Base-by-base conservation (phyloP, 106 monocot species). In the Phalaenopsis equestris region DNA sequence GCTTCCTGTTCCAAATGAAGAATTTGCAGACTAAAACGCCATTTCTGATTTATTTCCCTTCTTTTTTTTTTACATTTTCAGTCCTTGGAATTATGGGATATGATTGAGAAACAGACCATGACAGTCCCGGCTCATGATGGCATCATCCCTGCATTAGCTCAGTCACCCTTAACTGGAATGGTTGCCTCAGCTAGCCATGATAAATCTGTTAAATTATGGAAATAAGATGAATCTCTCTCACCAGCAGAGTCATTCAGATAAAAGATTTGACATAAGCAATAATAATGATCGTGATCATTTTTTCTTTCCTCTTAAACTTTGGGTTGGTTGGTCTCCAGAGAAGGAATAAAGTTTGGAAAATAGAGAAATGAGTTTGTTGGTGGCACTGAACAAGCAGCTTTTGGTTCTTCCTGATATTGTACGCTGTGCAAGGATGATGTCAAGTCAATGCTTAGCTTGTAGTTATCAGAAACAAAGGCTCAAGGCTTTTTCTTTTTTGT, bases 131-230 rank as follows among this genome's bases (percentile, higher is more conserved):
- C 95, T 4, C 95, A 95, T 55, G 95, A 95, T 2, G 87, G 87
- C 80, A 45, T 90, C 55, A 92, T 95, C 21, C 87, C 90, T 0
- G 90, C 90, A 39, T 49, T 97, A 72, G 94, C 98, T 1, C 91
- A 92, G 39, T 98, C 98, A 21, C 90, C 86, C 19, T 80, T 76
- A 67, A 94, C 85, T 0, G 98, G 94, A 79, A 94, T 94, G 98
- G 93, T 98, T 17, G 98, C 98, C 8, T 98, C 98, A 19, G 98
- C 90, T 0, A 98, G 98, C 89, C 90, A 98, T 24, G 98, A 98
- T 80, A 90, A 91, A 82, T 92, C 92, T 18, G 98, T 98, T 2
- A 94, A 98, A 75, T 75, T 98, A 52, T 98, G 98, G 98, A 98
- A 98, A 82, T 98, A 94, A 80, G 36, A 45, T 45, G 5, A 10